These are phyloP conservation scores for Xylaria digitata DNA, from an alignment of 2,329 filamentous ascomycete species.

Conservation along the genomic window DNA sequence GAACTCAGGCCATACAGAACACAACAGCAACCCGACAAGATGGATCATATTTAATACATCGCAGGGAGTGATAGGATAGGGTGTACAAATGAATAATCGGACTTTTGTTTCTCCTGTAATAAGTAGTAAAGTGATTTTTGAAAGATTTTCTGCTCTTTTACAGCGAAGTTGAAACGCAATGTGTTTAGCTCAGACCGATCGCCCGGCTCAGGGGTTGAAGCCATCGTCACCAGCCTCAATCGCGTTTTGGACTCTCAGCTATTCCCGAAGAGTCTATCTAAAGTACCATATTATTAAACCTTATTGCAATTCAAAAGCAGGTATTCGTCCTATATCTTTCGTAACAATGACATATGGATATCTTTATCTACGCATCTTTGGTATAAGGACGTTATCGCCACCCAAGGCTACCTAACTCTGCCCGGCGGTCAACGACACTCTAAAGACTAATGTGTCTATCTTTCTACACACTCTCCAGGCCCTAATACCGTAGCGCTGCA, in stretches of 20 bases:
- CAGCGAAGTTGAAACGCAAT: neutral
- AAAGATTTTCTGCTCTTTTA: neutral
- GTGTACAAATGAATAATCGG: constrained; percentile 7
- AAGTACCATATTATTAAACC: neutral
- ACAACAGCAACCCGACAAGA: constrained; percentile 14
- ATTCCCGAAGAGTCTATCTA: neutral
- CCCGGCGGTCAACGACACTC: neutral
- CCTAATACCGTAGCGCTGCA: neutral
- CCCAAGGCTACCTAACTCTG: neutral
- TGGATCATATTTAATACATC: constrained; percentile 15
- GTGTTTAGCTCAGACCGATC: neutral
- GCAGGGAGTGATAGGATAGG: neutral
- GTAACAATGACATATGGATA: neutral
- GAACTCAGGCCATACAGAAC: constrained; percentile 36
- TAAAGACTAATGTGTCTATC: neutral
- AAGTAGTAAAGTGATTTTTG: neutral
- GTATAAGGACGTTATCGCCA: neutral
- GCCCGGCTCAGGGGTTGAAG: constrained; percentile 31
- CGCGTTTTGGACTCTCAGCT: neutral
- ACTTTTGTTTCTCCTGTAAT: neutral
- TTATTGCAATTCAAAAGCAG: neutral
- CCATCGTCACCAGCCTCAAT: constrained; percentile 15
- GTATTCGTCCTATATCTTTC: neutral
- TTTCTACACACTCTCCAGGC: neutral
- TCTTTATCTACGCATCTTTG: neutral